Conservation (phyloP, 495 filamentous ascomycete genomes). For the Penicillium longicatenatum region DNA sequence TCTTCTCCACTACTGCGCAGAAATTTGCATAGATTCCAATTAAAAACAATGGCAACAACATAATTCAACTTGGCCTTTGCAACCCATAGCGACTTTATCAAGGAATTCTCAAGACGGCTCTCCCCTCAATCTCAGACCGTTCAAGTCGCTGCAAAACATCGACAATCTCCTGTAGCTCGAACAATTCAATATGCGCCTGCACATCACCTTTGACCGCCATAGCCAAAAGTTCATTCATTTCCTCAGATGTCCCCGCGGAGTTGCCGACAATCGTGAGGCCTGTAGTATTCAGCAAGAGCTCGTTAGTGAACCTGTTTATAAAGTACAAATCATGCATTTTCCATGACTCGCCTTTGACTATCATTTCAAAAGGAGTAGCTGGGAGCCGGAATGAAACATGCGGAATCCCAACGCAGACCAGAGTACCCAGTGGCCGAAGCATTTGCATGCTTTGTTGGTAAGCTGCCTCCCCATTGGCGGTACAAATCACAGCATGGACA, state of each 20-base stretch:
- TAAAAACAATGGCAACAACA: too few species aligned
- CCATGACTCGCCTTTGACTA: constrained; percentile 34
- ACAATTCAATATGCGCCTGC: constrained; percentile 42
- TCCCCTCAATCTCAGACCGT: constrained; percentile 44
- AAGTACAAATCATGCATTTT: not conserved
- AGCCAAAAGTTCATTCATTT: constrained; percentile 43
- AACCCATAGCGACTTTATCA: not conserved
- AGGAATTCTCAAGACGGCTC: constrained; percentile 45
- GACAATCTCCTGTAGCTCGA: constrained; percentile 41
- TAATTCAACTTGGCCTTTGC: too few species aligned
- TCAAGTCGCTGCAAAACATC: constrained; percentile 43
- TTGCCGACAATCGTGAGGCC: constrained; percentile 45
- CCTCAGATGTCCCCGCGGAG: constrained; percentile 40
- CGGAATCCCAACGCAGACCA: constrained; percentile 49
- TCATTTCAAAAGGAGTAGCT: constrained; percentile 48
- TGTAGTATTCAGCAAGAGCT: constrained; percentile 12
- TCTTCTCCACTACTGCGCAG: too few species aligned
- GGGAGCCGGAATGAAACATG: constrained; percentile 38
- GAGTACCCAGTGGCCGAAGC: constrained; percentile 40
- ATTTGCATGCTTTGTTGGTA: constrained; percentile 44
- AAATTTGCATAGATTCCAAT: too few species aligned
- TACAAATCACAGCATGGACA: constrained; percentile 48
- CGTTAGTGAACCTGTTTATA: not conserved
- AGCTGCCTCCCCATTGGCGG: constrained; percentile 40
- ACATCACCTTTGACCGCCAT: constrained; percentile 45